Base-by-base conservation (phyloP, 768 basidiomycete species). In the Daedalea quercina region DNA sequence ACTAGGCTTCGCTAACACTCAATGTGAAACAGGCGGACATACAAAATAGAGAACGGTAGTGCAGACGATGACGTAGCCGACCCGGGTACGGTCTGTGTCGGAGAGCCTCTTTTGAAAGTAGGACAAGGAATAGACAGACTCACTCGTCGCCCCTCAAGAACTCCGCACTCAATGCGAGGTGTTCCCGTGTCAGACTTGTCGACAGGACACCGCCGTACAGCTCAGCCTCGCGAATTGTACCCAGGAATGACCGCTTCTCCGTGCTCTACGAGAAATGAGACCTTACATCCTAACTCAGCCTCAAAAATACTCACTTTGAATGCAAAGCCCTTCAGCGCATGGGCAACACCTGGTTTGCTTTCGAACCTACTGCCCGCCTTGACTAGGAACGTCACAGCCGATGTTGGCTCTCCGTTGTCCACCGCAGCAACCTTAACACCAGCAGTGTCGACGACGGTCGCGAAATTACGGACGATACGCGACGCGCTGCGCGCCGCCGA, bases 81-180 rank as follows among this genome's bases (percentile, higher is more conserved):
- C 37, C 37, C 37, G 37, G 19, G 17, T 6, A 19, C 22, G 33
- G 22, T 45, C 28, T 43, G 43, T 23, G 44, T 37, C 4, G 31
- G 17, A 37, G 37, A 22, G 31, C 13, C 9, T 49, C 2, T 49
- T 11, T 31, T 31, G 6, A 31, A 11, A 31, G 28, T 31, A 31
- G 11, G 4, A 11, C 28, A 11, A 35, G n/a, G 13, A 34, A 44
- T n/a, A 31, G 28, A 23, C 33, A 47, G 11, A 89, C 93, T 73
- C 68, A 97, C 95, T 96, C 94, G 69, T 99, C 93, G 44, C 91
- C 94, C 54, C 86, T 82, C 61, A 97, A 73, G 74, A 96, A 99
- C 69, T 97, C 94, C 49, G 95, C 93, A 22, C 91, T 94, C 67
- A 97, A 72, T 54, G 92, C 85, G 43, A 99, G 77, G 71, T 97